Percentiles rank a stretch among this genome's conserved stretches.
Evolutionary conservation across 1,139 yeast species (phyloP).

Genomic region (Geotrichum bryndzae): DNA sequence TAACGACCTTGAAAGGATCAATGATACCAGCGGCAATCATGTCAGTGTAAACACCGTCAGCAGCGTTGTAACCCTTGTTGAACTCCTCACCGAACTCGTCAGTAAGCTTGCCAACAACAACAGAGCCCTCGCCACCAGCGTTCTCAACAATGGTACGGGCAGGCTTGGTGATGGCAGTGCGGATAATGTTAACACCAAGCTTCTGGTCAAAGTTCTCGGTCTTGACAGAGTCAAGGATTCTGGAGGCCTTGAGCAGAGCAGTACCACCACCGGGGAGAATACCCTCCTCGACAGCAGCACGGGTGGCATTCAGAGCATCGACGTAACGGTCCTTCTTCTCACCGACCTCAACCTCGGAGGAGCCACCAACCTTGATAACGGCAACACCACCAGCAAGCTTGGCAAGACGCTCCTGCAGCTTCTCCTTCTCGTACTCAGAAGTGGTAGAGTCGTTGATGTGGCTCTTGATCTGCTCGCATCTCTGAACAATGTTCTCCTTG

Average conservation of each 20-base stretch:
- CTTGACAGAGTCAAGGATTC: conserved; percentile 68
- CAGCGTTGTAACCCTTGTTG: conserved; percentile 89
- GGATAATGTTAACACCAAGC: conserved; percentile 93
- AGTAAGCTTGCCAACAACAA: conserved; percentile 85
- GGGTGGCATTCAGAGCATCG: conserved; percentile 97
- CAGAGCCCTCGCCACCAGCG: conserved; percentile 98
- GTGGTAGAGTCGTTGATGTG: conserved; percentile 67
- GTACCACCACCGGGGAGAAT: conserved; percentile 99
- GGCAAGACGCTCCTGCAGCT: conserved; percentile 96
- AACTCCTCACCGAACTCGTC: conserved; percentile 81
- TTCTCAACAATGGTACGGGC: conserved; percentile 96
- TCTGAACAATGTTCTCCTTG: conserved; percentile 77
- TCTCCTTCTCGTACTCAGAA: conserved; percentile 94
- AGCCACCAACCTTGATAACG: conserved; percentile 95
- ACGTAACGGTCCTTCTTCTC: conserved; percentile 99
- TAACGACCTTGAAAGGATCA: conserved; percentile 98
- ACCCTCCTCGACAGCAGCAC: conserved; percentile 99
- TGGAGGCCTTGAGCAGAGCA: conserved; percentile 91
- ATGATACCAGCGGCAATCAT: conserved; percentile 97
- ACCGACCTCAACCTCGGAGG: conserved; percentile 97
- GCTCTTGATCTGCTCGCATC: conserved; percentile 95
- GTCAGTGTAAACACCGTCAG: conserved; percentile 91
- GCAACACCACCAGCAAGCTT: conserved; percentile 99
- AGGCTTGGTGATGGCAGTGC: conserved; percentile 93
- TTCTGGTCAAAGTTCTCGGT: conserved; percentile 95